Evolutionary conservation across 371 early-diverging fungal genomes (phyloP).

Genomic region (Apophysomyces elegans): DNA sequence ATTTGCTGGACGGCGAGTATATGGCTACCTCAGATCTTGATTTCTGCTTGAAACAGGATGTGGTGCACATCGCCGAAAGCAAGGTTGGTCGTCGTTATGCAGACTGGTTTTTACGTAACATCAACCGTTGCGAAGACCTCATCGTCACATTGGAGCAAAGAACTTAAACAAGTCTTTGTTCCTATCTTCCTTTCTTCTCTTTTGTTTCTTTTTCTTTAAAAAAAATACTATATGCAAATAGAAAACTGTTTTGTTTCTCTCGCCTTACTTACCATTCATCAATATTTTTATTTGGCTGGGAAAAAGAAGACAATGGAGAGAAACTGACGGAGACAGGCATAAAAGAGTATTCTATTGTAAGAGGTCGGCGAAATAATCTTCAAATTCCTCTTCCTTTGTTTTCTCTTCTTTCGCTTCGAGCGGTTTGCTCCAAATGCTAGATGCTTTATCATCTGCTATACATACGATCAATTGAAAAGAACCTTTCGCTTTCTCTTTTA

Average conservation of each 20-base stretch:
- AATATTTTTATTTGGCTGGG: background rate
- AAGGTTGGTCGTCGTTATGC: constrained; percentile 88
- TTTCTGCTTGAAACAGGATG: constrained; percentile 86
- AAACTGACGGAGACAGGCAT: constrained; percentile 21
- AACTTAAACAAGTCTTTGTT: constrained; percentile 21
- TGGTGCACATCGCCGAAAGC: constrained; percentile 90
- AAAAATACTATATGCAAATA: background rate
- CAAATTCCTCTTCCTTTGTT: constrained; percentile 49
- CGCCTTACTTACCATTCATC: constrained; percentile 1
- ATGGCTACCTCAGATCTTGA: constrained; percentile 81
- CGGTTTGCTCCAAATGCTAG: constrained; percentile 43
- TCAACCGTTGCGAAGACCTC: constrained; percentile 76
- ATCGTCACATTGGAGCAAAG: constrained; percentile 44
- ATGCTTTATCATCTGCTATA: constrained; percentile 15
- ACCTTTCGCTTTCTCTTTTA: background rate
- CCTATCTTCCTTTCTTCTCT: background rate
- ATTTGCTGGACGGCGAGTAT: constrained; percentile 78
- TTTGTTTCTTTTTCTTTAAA: background rate
- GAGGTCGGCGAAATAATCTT: constrained; percentile 54
- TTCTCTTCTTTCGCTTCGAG: constrained; percentile 42
- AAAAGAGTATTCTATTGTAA: constrained; percentile 31
- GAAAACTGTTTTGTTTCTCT: background rate
- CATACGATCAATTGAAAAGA: background rate
- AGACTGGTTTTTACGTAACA: constrained; percentile 92
- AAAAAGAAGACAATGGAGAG: constrained; percentile 20